Base-by-base conservation (phyloP, 331 rosid species). In the Quercus lobata region DNA sequence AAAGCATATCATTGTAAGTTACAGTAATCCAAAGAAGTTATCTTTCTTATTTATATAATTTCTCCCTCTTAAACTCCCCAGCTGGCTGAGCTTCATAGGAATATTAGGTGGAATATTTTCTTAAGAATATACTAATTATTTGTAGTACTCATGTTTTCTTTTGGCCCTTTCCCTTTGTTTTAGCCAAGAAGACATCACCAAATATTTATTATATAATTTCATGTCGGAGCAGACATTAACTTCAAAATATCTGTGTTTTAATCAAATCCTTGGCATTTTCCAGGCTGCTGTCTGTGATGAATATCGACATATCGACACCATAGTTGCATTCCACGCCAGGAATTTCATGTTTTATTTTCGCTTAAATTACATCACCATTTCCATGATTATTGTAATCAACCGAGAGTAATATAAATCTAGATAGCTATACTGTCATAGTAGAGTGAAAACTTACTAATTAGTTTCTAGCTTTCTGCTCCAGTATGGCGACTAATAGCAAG, bases 291-390 rank as follows among this genome's bases (percentile, higher is more conserved):
- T 46, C 72, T 32, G 76, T 76, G 85, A 74, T 29, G 79, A 30
- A 54, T 75, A 84, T 86, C 88, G 89, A 75, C 80, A 84, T 63
- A 61, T 89, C 85, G 63, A 58, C 79, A 44, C 9, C 46, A 37
- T 37, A 7, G 46, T 37, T 37, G 46, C 46, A 37, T 37, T 37
- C 46, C 46, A 37, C 46, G 46, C 46, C 46, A 37, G 46, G 46
- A 37, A 37, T 37, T 37, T 37, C 7, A 37, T 37, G 46, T 7
- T 37, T 37, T 37, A 37, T 37, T 37, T 37, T 37, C 9, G 46
- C 8, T 37, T 37, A 37, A 37, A 7, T 37, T 37, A 37, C 46
- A 7, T 37, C 46, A 37, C 10, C 46, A 37, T 37, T 37, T 37
- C 46, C 9, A 5, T 37, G 46, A 37, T 37, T 7, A 37, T 37